A percentile compares a stretch with the other conserved stretches of the same genome.
These are phyloP conservation scores for Prunus campanulata DNA, from an alignment of 306 rosid species.

Conservation along the genomic window DNA sequence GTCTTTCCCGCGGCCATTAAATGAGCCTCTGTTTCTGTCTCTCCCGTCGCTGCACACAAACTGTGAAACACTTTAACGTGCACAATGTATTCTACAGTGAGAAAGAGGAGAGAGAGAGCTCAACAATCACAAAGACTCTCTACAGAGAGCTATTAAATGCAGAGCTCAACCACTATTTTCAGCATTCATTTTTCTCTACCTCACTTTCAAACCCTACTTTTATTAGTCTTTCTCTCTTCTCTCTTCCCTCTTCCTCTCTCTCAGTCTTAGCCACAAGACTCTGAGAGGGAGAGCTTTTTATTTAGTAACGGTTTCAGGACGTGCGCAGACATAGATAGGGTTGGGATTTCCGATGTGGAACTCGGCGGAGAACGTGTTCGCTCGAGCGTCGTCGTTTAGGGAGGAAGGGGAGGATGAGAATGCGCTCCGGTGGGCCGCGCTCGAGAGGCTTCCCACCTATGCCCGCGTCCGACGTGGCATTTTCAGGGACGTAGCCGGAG, in stretches of 20 bases:
- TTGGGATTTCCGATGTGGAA: conserved; percentile 70
- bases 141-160: conserved; percentile 51
- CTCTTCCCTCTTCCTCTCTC: neutral
- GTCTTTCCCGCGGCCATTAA: conserved; percentile 20
- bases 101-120: conserved; percentile 13
- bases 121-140: conserved; percentile 23
- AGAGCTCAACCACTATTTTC: conserved; percentile 58
- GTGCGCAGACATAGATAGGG: neutral
- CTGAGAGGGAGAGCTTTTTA: neutral
- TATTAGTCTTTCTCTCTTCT: neutral
- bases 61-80: conserved; percentile 33
- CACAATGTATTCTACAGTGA: neutral
- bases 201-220: conserved; percentile 13
- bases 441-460: conserved; percentile 87
- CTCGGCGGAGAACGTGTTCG: conserved; percentile 75
- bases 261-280: neutral
- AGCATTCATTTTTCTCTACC: conserved; percentile 12
- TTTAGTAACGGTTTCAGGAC: too few species aligned
- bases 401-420: conserved; percentile 69
- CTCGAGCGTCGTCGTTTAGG: conserved; percentile 56
- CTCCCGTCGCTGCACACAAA: conserved; percentile 8
- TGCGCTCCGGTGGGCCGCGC: conserved; percentile 97
- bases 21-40: neutral
- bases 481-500: conserved; percentile 65
- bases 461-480: conserved; percentile 75